These are phyloP conservation scores for Schizopora paradoxa DNA, from an alignment of 1,284 basidiomycete species.

Conservation along the genomic window DNA sequence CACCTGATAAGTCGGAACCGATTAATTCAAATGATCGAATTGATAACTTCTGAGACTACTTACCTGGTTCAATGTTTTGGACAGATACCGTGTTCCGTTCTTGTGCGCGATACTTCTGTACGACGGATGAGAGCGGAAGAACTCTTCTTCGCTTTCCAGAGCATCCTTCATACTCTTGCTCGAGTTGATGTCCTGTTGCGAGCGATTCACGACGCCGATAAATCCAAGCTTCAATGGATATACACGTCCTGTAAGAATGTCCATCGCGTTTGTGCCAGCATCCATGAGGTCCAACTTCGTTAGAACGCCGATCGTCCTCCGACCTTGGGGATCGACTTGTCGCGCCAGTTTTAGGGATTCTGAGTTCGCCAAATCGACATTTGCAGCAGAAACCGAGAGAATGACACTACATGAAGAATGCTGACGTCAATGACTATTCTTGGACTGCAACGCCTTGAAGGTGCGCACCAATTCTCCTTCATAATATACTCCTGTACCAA, in stretches of 20 bases:
- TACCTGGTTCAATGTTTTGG: constrained; percentile 92
- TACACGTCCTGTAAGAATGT: constrained; percentile 92
- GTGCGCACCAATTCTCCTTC: constrained; percentile 86
- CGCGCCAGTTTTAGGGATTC: constrained; percentile 96
- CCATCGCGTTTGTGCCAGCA: constrained; percentile 94
- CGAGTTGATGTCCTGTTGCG: constrained; percentile 95
- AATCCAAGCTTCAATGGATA: constrained; percentile 98
- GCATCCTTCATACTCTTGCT: constrained; percentile 87
- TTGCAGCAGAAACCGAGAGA: constrained; percentile 93
- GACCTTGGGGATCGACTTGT: constrained; percentile 90
- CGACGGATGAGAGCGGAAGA: constrained; percentile 85
- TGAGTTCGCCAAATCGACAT: constrained; percentile 98
- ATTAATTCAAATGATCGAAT: neutral
- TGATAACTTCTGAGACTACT: constrained; percentile 20
- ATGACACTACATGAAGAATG: constrained; percentile 73
- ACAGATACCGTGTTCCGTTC: constrained; percentile 93
- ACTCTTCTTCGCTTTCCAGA: constrained; percentile 82
- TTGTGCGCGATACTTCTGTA: constrained; percentile 97
- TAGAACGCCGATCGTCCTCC: constrained; percentile 92
- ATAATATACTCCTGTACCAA: constrained; percentile 93
- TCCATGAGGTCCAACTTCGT: constrained; percentile 99
- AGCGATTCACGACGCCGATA: constrained; percentile 95
- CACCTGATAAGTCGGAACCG: constrained; percentile 50
- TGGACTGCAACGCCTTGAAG: constrained; percentile 4
- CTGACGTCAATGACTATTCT: constrained; percentile 10